Evolutionary conservation across 768 basidiomycete genomes (phyloP), one percentile per base, ranked within the genome.

Genomic region (Mrakia gelida): DNA sequence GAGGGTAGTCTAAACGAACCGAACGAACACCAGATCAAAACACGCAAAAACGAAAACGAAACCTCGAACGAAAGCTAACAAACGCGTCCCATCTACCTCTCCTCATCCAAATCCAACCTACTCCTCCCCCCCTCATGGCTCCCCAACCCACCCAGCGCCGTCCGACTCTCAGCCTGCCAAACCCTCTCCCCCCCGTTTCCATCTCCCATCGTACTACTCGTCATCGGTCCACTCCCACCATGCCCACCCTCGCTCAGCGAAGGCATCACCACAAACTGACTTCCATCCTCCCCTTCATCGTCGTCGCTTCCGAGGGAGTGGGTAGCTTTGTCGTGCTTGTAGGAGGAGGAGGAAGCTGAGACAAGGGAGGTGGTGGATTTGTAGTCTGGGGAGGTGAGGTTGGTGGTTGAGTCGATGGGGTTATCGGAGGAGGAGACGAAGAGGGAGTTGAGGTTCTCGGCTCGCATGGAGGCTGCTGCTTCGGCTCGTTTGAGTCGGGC

Each of bases 181-280:
- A 70, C 67, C 67, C 67, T 70, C 67, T 70, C 38, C 30, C 32
- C 38, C 30, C 32, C 65, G 26, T 28, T 34, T n/a, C 41, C 67
- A 45, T 70, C 67, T 4, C 41, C 67, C 67, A 75, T 59, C 73
- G 73, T 75, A 41, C 73, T 75, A 1, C 32, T 41, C 56, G 73
- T 75, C 73, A 32, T n/a, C 62, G 45, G 45, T 15, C 45, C 45
- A 45, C 11, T 6, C 45, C 45, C 45, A 6, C 54, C 54, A 3
- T 26, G 23, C 23, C 26, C 73, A 21, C 32, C 41, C 6, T 18
- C 73, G 30, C 8, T 26, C 41, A 75, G 32, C 73, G 61, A 38
- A 21, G 73, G 73, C 38, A 75, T 41, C 28, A 61, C 63, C 3
- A 75, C 73, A 38, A 63, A 75, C 43, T 75, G 73, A 30, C 41